Evolutionary conservation across 495 filamentous ascomycete species (phyloP), one percentile per base, ranked within the genome.

Genomic region (Hapsidospora chrysogenum): DNA sequence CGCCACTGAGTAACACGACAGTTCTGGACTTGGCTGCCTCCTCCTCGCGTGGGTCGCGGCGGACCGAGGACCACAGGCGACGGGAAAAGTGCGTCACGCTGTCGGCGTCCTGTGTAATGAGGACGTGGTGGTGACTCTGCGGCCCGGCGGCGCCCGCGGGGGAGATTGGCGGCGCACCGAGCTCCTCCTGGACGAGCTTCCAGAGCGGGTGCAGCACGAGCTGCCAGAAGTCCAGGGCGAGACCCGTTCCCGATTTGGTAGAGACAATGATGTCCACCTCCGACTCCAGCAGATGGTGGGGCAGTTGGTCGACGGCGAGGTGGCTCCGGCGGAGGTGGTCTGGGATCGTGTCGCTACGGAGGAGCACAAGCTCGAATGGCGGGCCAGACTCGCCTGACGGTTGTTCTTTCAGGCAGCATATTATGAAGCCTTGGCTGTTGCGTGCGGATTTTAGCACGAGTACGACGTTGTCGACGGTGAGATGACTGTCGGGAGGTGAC

Each of bases 1-100:
- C 87, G 2, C 87, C 87, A 20, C 78, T 81, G 0, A 96, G 63
- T 6, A 94, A 63, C 19, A 94, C 48, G 14, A 93, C 56, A 0
- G 74, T 79, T 45, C 43, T 34, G 16, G 45, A 38, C 21, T 41
- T 13, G 5, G 27, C 9, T 6, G 23, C 23, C 11, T 26, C 6
- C n/a, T n/a, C n/a, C n/a, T n/a, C n/a, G n/a, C n/a, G n/a, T 1
- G 74, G 68, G 6, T 45, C 38, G 1, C 54, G 37, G 7, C 68
- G 60, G 29, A 54, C 37, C 40, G 8, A 70, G 22, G 29, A 17
- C 38, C 80, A 54, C 1, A 58, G 46, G 1, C 53, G 41, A 7
- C 41, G 52, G 0, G 76, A 66, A 25, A 89, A 64, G 2, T 83
- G 60, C 4, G 57, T 54, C 18, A 93, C 65, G 7, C 68, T 76